Evolutionary conservation across 2,329 filamentous ascomycete species (phyloP).

Genomic region (Cladobotryum protrusum): DNA sequence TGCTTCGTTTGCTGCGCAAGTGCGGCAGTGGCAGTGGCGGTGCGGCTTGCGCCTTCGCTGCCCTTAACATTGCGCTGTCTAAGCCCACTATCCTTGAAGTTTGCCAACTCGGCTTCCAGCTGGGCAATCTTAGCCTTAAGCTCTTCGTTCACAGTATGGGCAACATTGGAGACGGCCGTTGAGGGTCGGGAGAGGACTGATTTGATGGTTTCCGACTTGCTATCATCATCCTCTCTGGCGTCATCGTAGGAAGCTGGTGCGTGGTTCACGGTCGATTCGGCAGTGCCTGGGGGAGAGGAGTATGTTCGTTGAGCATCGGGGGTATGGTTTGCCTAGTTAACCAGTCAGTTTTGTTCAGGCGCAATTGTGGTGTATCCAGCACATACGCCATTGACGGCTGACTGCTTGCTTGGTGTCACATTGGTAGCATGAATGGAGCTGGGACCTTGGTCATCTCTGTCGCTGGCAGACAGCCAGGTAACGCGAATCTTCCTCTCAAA

Average conservation of each 20-base stretch:
- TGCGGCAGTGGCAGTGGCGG: slow-evolving; percentile 33
- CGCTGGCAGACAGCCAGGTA: slow-evolving; percentile 65
- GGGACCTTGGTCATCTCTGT: slow-evolving; percentile 25
- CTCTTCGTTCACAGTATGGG: slow-evolving; percentile 46
- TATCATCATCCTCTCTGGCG: slow-evolving; percentile 23
- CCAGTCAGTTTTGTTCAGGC: not conserved
- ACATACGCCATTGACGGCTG: slow-evolving; percentile 37
- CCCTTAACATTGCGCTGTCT: slow-evolving; percentile 68
- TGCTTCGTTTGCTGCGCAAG: slow-evolving; percentile 50
- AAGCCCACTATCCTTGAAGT: slow-evolving; percentile 66
- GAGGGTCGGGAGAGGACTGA: slow-evolving; percentile 33
- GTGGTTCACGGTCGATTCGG: slow-evolving; percentile 21
- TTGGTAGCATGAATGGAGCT: slow-evolving; percentile 16
- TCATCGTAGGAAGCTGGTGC: slow-evolving; percentile 32
- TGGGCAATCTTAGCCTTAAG: slow-evolving; percentile 67
- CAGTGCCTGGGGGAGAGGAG: slow-evolving; percentile 37
- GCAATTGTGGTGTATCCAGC: not conserved
- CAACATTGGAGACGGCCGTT: slow-evolving; percentile 41
- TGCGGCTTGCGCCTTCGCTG: slow-evolving; percentile 44
- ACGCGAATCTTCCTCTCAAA: slow-evolving; percentile 96
- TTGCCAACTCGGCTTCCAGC: slow-evolving; percentile 66
- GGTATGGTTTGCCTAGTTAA: slow-evolving; percentile 31
- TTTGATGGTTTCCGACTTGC: slow-evolving; percentile 22
- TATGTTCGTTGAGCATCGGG: slow-evolving; percentile 40
- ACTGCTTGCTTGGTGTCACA: slow-evolving; percentile 37